Conservation (phyloP, 2,329 filamentous ascomycete species). For the Fusarium armeniacum region DNA sequence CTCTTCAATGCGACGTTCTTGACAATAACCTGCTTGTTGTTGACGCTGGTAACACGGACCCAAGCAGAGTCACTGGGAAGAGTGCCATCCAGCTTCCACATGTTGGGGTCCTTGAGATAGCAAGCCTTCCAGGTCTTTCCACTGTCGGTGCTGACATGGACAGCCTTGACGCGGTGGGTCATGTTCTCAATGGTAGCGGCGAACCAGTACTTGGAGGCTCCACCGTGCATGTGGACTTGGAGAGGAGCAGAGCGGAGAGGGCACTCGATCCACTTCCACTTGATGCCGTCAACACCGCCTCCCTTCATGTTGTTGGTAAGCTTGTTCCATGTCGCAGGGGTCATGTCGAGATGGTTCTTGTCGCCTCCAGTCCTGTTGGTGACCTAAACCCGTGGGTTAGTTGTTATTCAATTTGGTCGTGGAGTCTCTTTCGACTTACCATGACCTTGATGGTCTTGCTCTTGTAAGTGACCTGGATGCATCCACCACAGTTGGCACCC, state of each 20-base stretch:
- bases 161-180: constrained; percentile 27
- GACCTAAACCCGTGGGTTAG: background rate
- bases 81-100: constrained; percentile 24
- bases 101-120: constrained; percentile 16
- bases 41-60: constrained; percentile 23
- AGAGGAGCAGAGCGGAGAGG: constrained; percentile 14
- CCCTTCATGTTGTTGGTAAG: constrained; percentile 23
- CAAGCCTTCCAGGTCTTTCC: constrained; percentile 24
- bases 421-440: background rate
- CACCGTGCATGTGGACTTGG: constrained; percentile 27
- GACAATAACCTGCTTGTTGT: constrained; percentile 28
- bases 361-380: constrained; percentile 27
- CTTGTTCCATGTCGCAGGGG: constrained; percentile 22
- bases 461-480: constrained; percentile 17
- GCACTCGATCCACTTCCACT: constrained; percentile 33
- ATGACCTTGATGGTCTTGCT: constrained; percentile 22
- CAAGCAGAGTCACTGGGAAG: constrained; percentile 21
- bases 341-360: constrained; percentile 33
- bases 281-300: constrained; percentile 23
- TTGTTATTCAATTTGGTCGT: fast-evolving
- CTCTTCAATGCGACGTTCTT: constrained; percentile 27
- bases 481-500: constrained; percentile 25
- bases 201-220: constrained; percentile 31
- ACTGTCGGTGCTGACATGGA: constrained; percentile 24
- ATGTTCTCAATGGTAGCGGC: constrained; percentile 26